These are phyloP conservation scores for Xylariomycetidae sp. DNA, from an alignment of 2,329 filamentous ascomycete species.

Conservation along the genomic window DNA sequence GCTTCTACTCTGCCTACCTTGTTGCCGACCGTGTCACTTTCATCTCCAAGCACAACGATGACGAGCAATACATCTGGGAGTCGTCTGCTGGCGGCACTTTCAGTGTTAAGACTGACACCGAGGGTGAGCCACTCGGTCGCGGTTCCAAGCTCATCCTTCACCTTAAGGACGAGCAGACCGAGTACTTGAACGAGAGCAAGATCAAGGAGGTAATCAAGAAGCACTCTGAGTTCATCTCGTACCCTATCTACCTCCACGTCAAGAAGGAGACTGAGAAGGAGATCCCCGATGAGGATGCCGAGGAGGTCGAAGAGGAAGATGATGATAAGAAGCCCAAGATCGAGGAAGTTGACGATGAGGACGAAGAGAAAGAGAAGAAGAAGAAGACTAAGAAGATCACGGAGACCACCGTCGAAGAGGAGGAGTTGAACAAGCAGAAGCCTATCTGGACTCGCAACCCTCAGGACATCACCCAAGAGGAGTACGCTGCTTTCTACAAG, in stretches of 20 bases:
- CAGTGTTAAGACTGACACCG: slow-evolving; percentile 84
- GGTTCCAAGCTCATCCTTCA: slow-evolving; percentile 98
- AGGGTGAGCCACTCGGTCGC: slow-evolving; percentile 85
- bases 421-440: slow-evolving; percentile 99
- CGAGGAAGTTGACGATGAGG: slow-evolving; percentile 84
- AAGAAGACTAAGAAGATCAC: slow-evolving; percentile 99
- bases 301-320: slow-evolving; percentile 65
- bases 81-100: slow-evolving; percentile 96
- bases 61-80: slow-evolving; percentile 99
- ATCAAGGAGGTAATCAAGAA: slow-evolving; percentile 99
- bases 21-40: slow-evolving; percentile 96
- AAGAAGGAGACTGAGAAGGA: slow-evolving; percentile 99
- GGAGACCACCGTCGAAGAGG: slow-evolving; percentile 97
- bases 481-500: slow-evolving; percentile 99
- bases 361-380: slow-evolving; percentile 84
- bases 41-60: slow-evolving; percentile 98
- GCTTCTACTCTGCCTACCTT: slow-evolving; percentile 99
- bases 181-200: slow-evolving; percentile 98
- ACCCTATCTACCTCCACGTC: slow-evolving; percentile 99
- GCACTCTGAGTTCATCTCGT: slow-evolving; percentile 99
- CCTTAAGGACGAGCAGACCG: slow-evolving; percentile 98
- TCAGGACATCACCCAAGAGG: slow-evolving; percentile 88
- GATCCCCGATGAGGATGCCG: slow-evolving; percentile 92
- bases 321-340: slow-evolving; percentile 95
- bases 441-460: slow-evolving; percentile 99